A percentile compares a stretch with the other conserved stretches of the same genome.
Conservation (phyloP, 2,329 filamentous ascomycete genomes). For the Aspergillus ruber region DNA sequence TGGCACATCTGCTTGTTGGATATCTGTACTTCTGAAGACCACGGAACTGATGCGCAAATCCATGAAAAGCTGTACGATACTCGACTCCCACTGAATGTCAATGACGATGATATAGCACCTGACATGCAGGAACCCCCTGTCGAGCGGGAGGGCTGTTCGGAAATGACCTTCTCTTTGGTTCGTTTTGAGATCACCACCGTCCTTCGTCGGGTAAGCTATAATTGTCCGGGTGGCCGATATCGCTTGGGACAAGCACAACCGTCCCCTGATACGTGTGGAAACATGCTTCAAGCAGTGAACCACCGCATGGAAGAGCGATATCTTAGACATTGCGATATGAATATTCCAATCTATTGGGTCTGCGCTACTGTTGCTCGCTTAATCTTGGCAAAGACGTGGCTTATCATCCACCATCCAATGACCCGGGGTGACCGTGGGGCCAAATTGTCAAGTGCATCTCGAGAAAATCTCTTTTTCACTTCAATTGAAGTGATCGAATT, state of each 20-base stretch:
- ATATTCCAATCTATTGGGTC: constrained; percentile 58
- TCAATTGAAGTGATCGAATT: constrained; percentile 71
- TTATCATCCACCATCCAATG: constrained; percentile 69
- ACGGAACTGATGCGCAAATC: constrained; percentile 43
- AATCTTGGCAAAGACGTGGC: constrained; percentile 70
- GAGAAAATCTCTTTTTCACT: constrained; percentile 63
- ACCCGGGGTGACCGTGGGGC: constrained; percentile 53
- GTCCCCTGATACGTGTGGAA: constrained; percentile 32
- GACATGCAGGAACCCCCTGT: constrained; percentile 43
- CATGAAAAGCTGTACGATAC: constrained; percentile 42
- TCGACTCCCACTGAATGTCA: constrained; percentile 45
- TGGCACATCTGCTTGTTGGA: constrained; percentile 46
- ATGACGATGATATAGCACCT: constrained; percentile 46
- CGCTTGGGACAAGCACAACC: constrained; percentile 9
- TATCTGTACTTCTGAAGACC: constrained; percentile 44
- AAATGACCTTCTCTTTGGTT: constrained; percentile 47
- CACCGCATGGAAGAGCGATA: constrained; percentile 52
- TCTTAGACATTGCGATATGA: constrained; percentile 47
- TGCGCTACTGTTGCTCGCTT: constrained; percentile 62
- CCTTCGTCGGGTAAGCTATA: constrained; percentile 34
- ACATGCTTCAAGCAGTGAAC: constrained; percentile 48
- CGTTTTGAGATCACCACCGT: constrained; percentile 48
- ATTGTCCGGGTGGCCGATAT: constrained; percentile 23
- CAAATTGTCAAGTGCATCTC: constrained; percentile 55
- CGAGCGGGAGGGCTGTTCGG: constrained; percentile 48